Evolutionary conservation across 2,329 filamentous ascomycete species (phyloP), one percentile per base, ranked within the genome.

Genomic region (Hymenoscyphus occultus): DNA sequence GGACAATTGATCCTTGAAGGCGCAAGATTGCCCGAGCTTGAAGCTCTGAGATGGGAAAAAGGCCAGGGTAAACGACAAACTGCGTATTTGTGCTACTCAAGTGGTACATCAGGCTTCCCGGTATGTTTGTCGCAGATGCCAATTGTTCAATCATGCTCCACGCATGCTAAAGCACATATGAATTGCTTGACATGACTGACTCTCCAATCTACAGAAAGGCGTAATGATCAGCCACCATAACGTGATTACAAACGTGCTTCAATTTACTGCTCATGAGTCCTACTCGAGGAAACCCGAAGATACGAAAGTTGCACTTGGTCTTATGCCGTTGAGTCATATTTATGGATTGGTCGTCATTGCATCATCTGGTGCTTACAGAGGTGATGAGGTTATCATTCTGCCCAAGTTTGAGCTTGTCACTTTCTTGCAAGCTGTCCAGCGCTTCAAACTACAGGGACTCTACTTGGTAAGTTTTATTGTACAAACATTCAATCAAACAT

Each of bases 241-340:
- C 76, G 87, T 97, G 63, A 85, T 96, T 9, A 80, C 91, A 66
- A 96, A 97, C 75, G 74, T 89, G 9, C 70, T 85, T 22, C 73
- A 74, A 51, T 67, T 73, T 48, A 51, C 39, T 16, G 22, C 45
- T 84, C 90, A 76, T 74, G 83, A 64, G 74, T 76, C 82, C 4
- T 84, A 91, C 67, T 79, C 78, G 76, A 1, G 83, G 73, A 81
- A 59, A 67, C 9, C 60, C 58, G 22, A 68, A 60, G 9, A 62
- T 13, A 12, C 71, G 73, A 61, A 51, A n/a, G 70, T 74, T 4
- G 64, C 28, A 35, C 77, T 97, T 5, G 91, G 90, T 1, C 89
- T 96, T 64, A 77, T 97, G n/a, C 93, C 93, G 0, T 93, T 97
- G 73, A 93, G 89, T 69, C 92, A 96, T 72, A 95, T 95, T 68